These are phyloP conservation scores for Barnettozyma pratensis DNA, from an alignment of 805 yeast genomes.

Conservation along the genomic window DNA sequence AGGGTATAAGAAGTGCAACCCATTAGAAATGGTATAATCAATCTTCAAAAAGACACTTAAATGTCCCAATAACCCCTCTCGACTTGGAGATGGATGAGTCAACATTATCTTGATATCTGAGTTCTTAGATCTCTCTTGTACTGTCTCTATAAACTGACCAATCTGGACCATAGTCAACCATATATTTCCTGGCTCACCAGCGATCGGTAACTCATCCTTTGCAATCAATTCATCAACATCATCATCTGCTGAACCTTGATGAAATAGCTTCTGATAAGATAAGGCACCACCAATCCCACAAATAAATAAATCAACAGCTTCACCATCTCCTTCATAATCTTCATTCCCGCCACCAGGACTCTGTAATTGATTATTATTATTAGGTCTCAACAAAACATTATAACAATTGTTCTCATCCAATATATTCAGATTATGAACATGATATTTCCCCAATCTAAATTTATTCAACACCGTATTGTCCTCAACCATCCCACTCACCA, in stretches of 20 bases:
- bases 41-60: slow-evolving; percentile 61
- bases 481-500: slow-evolving; percentile 73
- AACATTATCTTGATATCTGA: slow-evolving; percentile 55
- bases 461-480: slow-evolving; percentile 63
- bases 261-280: slow-evolving; percentile 62
- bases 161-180: slow-evolving; percentile 73
- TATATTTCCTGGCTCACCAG: slow-evolving; percentile 59
- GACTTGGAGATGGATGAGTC: slow-evolving; percentile 64
- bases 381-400: slow-evolving; percentile 25
- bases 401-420: slow-evolving; percentile 54
- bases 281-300: slow-evolving; percentile 73
- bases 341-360: not conserved
- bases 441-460: slow-evolving; percentile 49
- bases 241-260: slow-evolving; percentile 44
- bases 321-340: slow-evolving; percentile 11
- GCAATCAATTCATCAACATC: slow-evolving; percentile 16
- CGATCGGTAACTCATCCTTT: slow-evolving; percentile 41
- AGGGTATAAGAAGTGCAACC: slow-evolving; percentile 66
- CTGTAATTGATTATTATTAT: not conserved
- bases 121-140: slow-evolving; percentile 34
- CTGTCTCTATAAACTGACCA: slow-evolving; percentile 56
- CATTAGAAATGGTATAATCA: slow-evolving; percentile 70
- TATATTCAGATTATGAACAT: slow-evolving; percentile 51
- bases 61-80: slow-evolving; percentile 66
- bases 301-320: slow-evolving; percentile 41